Evolutionary conservation across 139 green algal genomes (phyloP).

Genomic region (Tetraselmis striata): DNA sequence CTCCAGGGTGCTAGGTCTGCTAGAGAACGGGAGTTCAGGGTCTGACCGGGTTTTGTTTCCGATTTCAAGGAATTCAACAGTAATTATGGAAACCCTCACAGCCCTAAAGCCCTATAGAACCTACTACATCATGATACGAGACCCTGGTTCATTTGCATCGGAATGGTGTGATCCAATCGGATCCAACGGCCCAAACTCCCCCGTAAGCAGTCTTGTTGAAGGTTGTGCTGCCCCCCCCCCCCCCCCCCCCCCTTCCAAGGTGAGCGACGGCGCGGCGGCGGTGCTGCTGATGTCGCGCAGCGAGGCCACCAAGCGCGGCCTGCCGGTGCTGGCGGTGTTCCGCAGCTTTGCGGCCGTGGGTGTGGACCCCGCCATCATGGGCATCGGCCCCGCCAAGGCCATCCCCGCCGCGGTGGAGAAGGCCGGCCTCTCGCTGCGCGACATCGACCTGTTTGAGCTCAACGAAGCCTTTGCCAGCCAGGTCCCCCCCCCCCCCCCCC

Average conservation of each 20-base stretch:
- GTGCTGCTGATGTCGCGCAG: constrained; percentile 87
- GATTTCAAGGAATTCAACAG: too few relatives aligned
- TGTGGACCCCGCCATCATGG: constrained; percentile 94
- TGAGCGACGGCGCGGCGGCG: constrained; percentile 89
- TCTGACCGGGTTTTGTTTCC: too few relatives aligned
- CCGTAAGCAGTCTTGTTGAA: too few relatives aligned
- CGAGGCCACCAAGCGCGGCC: constrained; percentile 68
- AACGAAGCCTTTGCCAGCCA: constrained; percentile 95
- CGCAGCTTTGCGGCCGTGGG: constrained; percentile 82
- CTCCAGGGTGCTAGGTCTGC: too few relatives aligned
- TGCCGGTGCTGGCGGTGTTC: constrained; percentile 92
- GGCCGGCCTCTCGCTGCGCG: constrained; percentile 73
- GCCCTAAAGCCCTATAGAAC: too few relatives aligned
- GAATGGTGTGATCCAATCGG: too few relatives aligned
- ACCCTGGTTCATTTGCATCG: too few relatives aligned
- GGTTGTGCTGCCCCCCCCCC: background rate
- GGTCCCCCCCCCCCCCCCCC: constrained; percentile 20
- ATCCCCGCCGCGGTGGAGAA: constrained; percentile 84
- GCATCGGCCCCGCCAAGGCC: constrained; percentile 88
- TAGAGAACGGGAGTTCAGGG: too few relatives aligned
- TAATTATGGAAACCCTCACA: too few relatives aligned
- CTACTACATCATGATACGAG: too few relatives aligned
- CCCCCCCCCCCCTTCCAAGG: constrained; percentile 41
- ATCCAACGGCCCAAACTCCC: too few relatives aligned
- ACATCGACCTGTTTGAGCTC: constrained; percentile 97